phyloP scores from a whole-genome alignment of 2,329 filamentous ascomycete genomes.

The Gnomoniopsis sp. region DNA sequence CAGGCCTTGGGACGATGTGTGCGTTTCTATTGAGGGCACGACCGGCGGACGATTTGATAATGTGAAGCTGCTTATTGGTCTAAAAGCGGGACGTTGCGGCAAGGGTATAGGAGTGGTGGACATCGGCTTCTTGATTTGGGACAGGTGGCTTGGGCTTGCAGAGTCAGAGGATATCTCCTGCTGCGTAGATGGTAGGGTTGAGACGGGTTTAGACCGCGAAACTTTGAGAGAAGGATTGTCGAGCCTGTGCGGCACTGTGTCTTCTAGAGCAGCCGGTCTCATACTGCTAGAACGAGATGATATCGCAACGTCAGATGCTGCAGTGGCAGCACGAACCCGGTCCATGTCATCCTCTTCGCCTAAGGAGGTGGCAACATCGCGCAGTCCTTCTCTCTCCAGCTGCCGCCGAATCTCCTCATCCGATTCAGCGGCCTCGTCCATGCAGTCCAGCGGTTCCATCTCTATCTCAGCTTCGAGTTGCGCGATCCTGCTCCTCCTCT shows the following conservation, averaged over 20 bases:
- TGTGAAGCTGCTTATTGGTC: background rate
- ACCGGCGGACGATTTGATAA: background rate
- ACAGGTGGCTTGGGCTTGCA: background rate
- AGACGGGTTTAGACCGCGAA: background rate
- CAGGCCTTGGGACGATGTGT: background rate
- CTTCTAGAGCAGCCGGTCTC: background rate
- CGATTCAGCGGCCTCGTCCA: conserved; percentile 23
- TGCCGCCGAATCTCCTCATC: conserved; percentile 27
- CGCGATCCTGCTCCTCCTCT: conserved; percentile 30
- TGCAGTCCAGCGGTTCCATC: conserved; percentile 5
- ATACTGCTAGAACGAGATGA: conserved; percentile 19
- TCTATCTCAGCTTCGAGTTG: conserved; percentile 24
- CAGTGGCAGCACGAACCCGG: background rate
- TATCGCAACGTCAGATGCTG: background rate
- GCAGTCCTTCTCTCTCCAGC: conserved; percentile 19
- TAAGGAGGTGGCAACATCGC: background rate
- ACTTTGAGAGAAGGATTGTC: background rate
- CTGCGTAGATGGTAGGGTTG: background rate
- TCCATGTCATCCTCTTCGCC: conserved; percentile 15
- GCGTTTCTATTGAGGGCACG: background rate
- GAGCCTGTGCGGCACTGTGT: background rate
- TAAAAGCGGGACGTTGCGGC: background rate
- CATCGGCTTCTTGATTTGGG: background rate
- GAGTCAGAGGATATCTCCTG: background rate
- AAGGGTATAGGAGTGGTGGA: conserved; percentile 11